Base-by-base conservation (phyloP, 2,329 filamentous ascomycete genomes). In the Colletotrichum sublineola region DNA sequence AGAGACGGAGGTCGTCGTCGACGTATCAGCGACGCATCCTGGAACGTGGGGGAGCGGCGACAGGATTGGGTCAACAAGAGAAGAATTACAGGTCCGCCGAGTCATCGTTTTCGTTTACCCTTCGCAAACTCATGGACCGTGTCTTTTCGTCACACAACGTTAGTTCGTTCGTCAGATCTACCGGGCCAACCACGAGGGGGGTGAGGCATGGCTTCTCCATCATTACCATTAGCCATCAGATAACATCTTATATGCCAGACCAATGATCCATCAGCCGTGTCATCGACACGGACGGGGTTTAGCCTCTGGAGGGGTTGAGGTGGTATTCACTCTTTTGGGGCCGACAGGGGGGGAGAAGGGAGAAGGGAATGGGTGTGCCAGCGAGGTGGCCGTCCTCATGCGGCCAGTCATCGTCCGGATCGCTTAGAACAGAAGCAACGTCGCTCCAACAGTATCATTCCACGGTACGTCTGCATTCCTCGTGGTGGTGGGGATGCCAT, bases 401-500 rank as follows among this genome's bases (percentile, higher is more conserved):
- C 53, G 53, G 29, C 61, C 67, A 64, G 20, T 58, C 33, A 52
- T 52, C 29, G 20, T 52, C 55, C 33, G 65, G 24, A 69, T 60
- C 50, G 11, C 9, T 52, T 24, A 53, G 42, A 36, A 6, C 42
- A 31, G 29, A 20, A 48, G 24, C 42, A 52, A 58, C 29, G 20
- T 44, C 31, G 42, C 14, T 57, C 53, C 62, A 65, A 66, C 67
- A 42, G 46, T 12, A 33, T 56, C 40, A 1, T 63, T 29, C 58
- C 31, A 56, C 29, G 18, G 29, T 44, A 18, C 53, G 15, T 36
- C 20, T 46, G 36, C 40, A 29, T 53, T 14, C 38, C 40, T 56
- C 60, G 24, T 58, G 60, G 50, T 53, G 50, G 50, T 42, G 60
- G 60, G 60, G 60, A n/a, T 31, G 46, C 5, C 42, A 50, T 40